Conservation (phyloP, 1,284 basidiomycete species). For the Xerocomus minutiporus region DNA sequence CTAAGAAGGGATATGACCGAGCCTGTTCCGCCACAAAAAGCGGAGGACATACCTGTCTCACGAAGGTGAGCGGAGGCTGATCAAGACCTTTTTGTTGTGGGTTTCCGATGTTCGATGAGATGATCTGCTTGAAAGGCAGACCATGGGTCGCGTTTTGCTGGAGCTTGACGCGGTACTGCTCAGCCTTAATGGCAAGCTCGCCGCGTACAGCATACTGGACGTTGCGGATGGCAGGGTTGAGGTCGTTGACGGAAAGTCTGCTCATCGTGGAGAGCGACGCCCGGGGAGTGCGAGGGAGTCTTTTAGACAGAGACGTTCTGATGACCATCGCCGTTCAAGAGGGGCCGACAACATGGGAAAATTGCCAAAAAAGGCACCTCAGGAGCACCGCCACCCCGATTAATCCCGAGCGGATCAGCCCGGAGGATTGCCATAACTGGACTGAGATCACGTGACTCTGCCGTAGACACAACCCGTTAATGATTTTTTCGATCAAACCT, state of each 20-base stretch:
- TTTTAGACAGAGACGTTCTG: background rate
- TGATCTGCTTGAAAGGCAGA: slow-evolving; percentile 86
- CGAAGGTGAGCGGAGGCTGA: slow-evolving; percentile 91
- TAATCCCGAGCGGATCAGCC: background rate
- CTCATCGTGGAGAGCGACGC: slow-evolving; percentile 40
- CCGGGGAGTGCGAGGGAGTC: background rate
- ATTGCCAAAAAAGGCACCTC: slow-evolving; percentile 3
- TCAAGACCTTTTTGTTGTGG: slow-evolving; percentile 94
- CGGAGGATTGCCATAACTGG: background rate
- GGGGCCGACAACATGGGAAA: background rate
- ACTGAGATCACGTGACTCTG: slow-evolving; percentile 4
- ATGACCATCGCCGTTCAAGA: slow-evolving; percentile 10
- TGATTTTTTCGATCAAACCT: slow-evolving; percentile 20
- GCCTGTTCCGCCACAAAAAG: background rate
- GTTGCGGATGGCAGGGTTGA: slow-evolving; percentile 83
- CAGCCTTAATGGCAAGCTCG: slow-evolving; percentile 92
- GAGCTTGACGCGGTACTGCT: slow-evolving; percentile 72
- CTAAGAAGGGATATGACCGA: slow-evolving; percentile 38
- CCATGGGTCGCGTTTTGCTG: slow-evolving; percentile 46
- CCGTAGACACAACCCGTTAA: background rate
- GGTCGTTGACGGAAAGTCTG: slow-evolving; percentile 53
- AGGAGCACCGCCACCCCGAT: background rate
- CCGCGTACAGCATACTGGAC: slow-evolving; percentile 98
- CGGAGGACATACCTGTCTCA: slow-evolving; percentile 68
- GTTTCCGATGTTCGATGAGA: slow-evolving; percentile 97